Percentiles rank a stretch among this genome's conserved stretches.
Evolutionary conservation across 108 stramenopile genomes (phyloP).

Genomic region (Aurantiochytrium sp.): DNA sequence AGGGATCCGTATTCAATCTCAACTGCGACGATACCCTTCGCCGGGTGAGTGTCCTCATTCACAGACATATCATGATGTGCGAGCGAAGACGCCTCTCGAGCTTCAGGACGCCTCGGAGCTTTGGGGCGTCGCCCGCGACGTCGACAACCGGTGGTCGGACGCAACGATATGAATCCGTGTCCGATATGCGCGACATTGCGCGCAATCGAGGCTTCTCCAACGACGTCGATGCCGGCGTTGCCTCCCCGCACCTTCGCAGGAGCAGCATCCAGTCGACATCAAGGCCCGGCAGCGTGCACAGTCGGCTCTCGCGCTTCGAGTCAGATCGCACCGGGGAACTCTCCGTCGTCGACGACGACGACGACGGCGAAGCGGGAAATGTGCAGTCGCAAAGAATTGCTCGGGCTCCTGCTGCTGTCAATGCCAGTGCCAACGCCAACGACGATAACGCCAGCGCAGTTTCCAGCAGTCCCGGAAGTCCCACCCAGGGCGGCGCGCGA

Average conservation of each 20-base stretch:
- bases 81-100: background rate
- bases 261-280: background rate
- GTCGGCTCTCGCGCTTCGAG: background rate
- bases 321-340: background rate
- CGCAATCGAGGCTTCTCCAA: background rate
- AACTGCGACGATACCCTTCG: conserved; percentile 14
- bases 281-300: background rate
- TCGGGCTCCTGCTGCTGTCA: background rate
- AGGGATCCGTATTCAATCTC: background rate
- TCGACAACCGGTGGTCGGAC: background rate
- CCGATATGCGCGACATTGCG: background rate
- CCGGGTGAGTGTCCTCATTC: background rate
- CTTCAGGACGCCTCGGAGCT: too few species aligned
- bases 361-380: background rate
- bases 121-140: background rate
- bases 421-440: too few species aligned
- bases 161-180: background rate
- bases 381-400: too few species aligned
- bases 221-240: background rate
- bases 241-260: background rate
- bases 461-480: too few species aligned
- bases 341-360: background rate
- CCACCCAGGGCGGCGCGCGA: too few species aligned
- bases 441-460: background rate
- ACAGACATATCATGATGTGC: conserved; percentile 6